These are phyloP conservation scores for Phytophthora pinifolia DNA, from an alignment of 352 stramenopile genomes.

Conservation along the genomic window DNA sequence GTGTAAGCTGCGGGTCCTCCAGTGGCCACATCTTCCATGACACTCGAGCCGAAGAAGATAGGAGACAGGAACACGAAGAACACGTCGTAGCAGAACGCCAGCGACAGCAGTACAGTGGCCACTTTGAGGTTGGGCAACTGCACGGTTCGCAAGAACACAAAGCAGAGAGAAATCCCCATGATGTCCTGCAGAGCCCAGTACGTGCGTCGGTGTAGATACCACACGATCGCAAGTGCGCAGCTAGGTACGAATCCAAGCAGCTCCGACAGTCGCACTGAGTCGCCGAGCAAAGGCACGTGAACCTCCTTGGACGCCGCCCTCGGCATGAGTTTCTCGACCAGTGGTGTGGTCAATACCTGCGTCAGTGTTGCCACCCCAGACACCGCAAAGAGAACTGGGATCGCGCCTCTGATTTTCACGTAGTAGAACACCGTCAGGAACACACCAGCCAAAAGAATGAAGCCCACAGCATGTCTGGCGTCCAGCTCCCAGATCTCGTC, in stretches of 20 bases:
- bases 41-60: constrained; percentile 79
- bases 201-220: constrained; percentile 61
- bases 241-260: constrained; percentile 45
- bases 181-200: constrained; percentile 92
- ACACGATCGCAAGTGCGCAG: constrained; percentile 43
- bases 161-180: constrained; percentile 92
- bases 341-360: constrained; percentile 51
- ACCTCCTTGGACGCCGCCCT: constrained; percentile 39
- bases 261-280: constrained; percentile 49
- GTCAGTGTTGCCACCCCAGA: constrained; percentile 51
- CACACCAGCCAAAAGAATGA: constrained; percentile 57
- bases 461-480: constrained; percentile 53
- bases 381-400: constrained; percentile 72
- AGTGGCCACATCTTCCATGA: constrained; percentile 95
- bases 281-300: constrained; percentile 34
- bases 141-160: constrained; percentile 90
- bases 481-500: constrained; percentile 69
- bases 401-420: constrained; percentile 52
- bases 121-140: constrained; percentile 92
- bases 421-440: constrained; percentile 79
- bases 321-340: constrained; percentile 37
- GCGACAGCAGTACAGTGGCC: constrained; percentile 83
- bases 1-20: constrained; percentile 75
- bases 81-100: constrained; percentile 95
- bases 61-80: constrained; percentile 97